Evolutionary conservation across 1,284 basidiomycete species (phyloP), one percentile per base, ranked within the genome.

Genomic region (Melampsora medusae): DNA sequence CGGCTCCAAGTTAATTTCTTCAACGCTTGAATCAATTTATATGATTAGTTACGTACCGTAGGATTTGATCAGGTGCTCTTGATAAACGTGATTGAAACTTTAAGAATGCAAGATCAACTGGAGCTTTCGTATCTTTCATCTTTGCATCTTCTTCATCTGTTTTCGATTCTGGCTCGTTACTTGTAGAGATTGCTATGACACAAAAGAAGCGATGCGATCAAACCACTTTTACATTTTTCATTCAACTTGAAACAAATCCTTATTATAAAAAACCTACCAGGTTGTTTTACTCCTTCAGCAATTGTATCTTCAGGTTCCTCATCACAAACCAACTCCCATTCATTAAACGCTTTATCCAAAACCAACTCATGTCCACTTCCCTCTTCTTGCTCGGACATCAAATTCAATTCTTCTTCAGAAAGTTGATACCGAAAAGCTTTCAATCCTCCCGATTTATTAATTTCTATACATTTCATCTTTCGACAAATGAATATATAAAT

Each of bases 311-410:
- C 61, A 33, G 67, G 67, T 28, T 77, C 74, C 62, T 56, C 48
- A 14, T 77, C 74, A 48, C 67, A 77, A 38, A 77, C 59, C 19
- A 77, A 69, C 28, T 77, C 74, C 74, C 74, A 77, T 66, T 77
- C 74, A 17, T 28, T 50, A 53, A 68, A 75, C 22, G 3, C n/a
- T 22, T 17, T 16, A 10, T 9, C 10, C 14, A 62, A 46, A 10
- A 10, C 6, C n/a, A 33, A n/a, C 38, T 49, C 31, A 2, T 38
- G 7, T 12, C 14, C 12, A 10, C 42, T 14, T 3, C 14, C 42
- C 14, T 22, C n/a, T 59, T 7, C 28, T 59, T 59, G 17, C 2
- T 19, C 61, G 9, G 9, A 16, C 35, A 19, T 19, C n/a, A 62
- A 62, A 14, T 28, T 9, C 4, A 14, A 28, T 62, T 35, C 17